These are phyloP conservation scores for Melanogaster broomeanus DNA, from an alignment of 768 basidiomycete species.

Conservation along the genomic window DNA sequence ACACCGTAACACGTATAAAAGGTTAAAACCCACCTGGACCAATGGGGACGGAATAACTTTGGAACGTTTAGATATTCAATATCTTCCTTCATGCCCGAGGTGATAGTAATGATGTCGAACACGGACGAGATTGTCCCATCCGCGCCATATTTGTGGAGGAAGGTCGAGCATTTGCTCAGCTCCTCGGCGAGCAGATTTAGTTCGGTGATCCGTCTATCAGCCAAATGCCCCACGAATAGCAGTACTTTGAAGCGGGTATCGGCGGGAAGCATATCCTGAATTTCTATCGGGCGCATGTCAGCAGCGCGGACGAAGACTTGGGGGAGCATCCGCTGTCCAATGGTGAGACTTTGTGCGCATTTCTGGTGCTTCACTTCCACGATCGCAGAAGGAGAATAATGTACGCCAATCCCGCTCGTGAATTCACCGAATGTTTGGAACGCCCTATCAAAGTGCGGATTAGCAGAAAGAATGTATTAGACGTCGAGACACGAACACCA, in stretches of 20 bases:
- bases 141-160: constrained; percentile 30
- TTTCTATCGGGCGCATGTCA: constrained; percentile 37
- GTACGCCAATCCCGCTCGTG: constrained; percentile 40
- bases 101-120: constrained; percentile 33
- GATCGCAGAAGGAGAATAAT: constrained; percentile 40
- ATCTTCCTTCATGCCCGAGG: constrained; percentile 31
- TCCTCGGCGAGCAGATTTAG: constrained; percentile 29
- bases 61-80: constrained; percentile 39
- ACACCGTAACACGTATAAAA: neutral
- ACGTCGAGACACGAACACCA: constrained; percentile 22
- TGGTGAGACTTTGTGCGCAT: constrained; percentile 31
- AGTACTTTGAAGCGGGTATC: constrained; percentile 42
- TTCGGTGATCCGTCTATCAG: constrained; percentile 17
- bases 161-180: constrained; percentile 23
- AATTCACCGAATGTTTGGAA: constrained; percentile 41
- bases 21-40: constrained; percentile 39
- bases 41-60: constrained; percentile 37
- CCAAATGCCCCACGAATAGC: constrained; percentile 33
- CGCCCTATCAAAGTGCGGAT: constrained; percentile 22
- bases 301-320: constrained; percentile 37
- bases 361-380: constrained; percentile 32
- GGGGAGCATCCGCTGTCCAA: constrained; percentile 42
- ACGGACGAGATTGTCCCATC: constrained; percentile 23
- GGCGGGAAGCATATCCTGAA: constrained; percentile 42
- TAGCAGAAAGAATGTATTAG: neutral